Base-by-base conservation (phyloP, 495 filamentous ascomycete species). In the Penicillium coprophilum region DNA sequence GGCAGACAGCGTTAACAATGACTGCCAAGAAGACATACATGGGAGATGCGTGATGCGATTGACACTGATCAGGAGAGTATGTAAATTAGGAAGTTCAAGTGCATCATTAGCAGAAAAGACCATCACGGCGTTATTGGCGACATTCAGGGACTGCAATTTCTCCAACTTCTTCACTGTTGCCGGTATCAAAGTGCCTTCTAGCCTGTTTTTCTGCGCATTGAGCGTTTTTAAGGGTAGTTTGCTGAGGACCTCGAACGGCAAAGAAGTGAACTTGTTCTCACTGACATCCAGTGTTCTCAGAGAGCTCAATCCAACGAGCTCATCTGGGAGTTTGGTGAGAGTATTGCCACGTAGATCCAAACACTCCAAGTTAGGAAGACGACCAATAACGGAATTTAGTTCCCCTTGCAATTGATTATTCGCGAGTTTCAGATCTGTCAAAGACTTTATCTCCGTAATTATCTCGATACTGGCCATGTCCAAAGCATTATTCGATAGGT, bases 401-500 rank as follows among this genome's bases (percentile, higher is more conserved):
- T 76, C 63, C 7, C 90, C 92, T 38, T 84, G 73, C 6, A 99
- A 66, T 8, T 79, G 71, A 59, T 97, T 97, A 27, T 90, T 87
- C 13, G 85, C 86, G 2, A 99, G 74, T 61, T 87, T 92, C 8
- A 99, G 76, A 58, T 97, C 92, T 24, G 84, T 79, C 21, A 99
- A 75, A 20, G 80, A 78, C 5, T 68, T 65, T 32, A 96, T 84
- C 63, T 91, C 83, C 28, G 82, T 76, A 15, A 97, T 81, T 27
- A 89, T 72, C n/a, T 87, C 79, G 5, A 97, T 77, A 44, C 82
- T 81, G 45, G 81, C 77, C 69, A 89, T 87, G 1, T 73, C 75
- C 27, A 98, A 80, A 38, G 84, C 80, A 68, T 98, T 98, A 57
- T 88, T 85, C 1, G 92, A 89, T 57, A 99, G 70, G 63, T 97